Evolutionary conservation across 441 rosid species (phyloP).

Genomic region (Oxalis stricta): DNA sequence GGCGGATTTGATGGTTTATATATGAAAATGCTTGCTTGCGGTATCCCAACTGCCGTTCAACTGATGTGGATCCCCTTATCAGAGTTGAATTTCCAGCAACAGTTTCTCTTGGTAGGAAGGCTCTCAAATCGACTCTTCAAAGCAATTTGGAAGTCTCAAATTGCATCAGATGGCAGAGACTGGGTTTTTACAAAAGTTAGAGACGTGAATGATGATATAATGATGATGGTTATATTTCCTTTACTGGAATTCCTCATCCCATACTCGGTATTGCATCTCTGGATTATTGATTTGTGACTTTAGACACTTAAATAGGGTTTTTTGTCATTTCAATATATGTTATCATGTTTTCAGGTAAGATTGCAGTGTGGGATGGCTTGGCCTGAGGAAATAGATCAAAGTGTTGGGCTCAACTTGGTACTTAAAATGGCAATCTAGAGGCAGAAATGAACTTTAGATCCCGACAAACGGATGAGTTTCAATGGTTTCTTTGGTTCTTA

Average conservation of each 20-base stretch:
- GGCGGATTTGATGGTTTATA: slow-evolving; percentile 95
- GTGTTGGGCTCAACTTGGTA: slow-evolving; percentile 78
- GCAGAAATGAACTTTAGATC: slow-evolving; percentile 55
- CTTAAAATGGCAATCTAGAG: slow-evolving; percentile 77
- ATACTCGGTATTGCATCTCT: slow-evolving; percentile 44
- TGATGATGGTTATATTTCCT: slow-evolving; percentile 58
- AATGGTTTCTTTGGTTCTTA: slow-evolving; percentile 66
- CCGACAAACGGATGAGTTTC: slow-evolving; percentile 39
- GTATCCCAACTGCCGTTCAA: slow-evolving; percentile 70
- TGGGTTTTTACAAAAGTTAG: slow-evolving; percentile 32
- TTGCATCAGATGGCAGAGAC: slow-evolving; percentile 33
- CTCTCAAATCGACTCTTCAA: slow-evolving; percentile 35
- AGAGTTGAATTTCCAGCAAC: slow-evolving; percentile 66
- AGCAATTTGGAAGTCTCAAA: slow-evolving; percentile 40
- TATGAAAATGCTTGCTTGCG: slow-evolving; percentile 82
- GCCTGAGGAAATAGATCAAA: slow-evolving; percentile 76
- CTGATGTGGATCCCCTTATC: slow-evolving; percentile 91
- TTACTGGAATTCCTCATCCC: slow-evolving; percentile 55
- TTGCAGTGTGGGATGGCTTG: slow-evolving; percentile 79
- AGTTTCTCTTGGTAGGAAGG: slow-evolving; percentile 48
- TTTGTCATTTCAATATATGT: background rate
- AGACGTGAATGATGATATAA: slow-evolving; percentile 62
- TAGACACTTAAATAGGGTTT: slow-evolving; percentile 2
- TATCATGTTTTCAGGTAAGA: slow-evolving; percentile 37
- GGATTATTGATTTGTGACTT: slow-evolving; percentile 8